Percentiles rank a stretch among this genome's conserved stretches.
phyloP scores from a whole-genome alignment of 345 rosid genomes.

The Ricinus communis region DNA sequence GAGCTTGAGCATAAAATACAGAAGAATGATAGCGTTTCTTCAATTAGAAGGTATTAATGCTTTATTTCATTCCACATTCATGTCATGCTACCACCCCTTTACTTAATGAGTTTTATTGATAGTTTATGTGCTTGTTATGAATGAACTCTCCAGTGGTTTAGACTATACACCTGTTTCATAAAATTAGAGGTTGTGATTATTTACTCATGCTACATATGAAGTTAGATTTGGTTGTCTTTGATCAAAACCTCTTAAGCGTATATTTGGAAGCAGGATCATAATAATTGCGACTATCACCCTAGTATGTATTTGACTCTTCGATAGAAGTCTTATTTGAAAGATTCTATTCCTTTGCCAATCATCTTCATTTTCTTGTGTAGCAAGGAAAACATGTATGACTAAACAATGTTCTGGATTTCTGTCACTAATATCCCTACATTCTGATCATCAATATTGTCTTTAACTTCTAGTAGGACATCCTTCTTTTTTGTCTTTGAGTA shows the following conservation, averaged over 20 bases:
- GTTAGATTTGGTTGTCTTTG: neutral
- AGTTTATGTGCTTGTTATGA: neutral
- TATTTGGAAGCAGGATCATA: neutral
- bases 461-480: neutral
- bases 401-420: neutral
- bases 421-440: neutral
- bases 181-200: neutral
- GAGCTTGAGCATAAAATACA: conserved; percentile 73
- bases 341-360: neutral
- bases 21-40: conserved; percentile 42
- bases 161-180: neutral
- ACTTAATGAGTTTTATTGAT: neutral
- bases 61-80: neutral
- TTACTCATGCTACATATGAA: neutral
- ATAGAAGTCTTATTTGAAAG: neutral
- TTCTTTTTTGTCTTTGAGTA: neutral
- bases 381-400: neutral
- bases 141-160: neutral
- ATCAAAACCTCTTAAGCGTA: neutral
- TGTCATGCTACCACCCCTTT: neutral
- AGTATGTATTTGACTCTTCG: neutral
- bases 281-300: neutral
- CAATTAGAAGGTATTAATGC: conserved; percentile 53
- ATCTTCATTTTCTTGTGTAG: neutral
- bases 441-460: neutral